Evolutionary conservation across 2,329 filamentous ascomycete species (phyloP).

Genomic region (Clonostachys solani): DNA sequence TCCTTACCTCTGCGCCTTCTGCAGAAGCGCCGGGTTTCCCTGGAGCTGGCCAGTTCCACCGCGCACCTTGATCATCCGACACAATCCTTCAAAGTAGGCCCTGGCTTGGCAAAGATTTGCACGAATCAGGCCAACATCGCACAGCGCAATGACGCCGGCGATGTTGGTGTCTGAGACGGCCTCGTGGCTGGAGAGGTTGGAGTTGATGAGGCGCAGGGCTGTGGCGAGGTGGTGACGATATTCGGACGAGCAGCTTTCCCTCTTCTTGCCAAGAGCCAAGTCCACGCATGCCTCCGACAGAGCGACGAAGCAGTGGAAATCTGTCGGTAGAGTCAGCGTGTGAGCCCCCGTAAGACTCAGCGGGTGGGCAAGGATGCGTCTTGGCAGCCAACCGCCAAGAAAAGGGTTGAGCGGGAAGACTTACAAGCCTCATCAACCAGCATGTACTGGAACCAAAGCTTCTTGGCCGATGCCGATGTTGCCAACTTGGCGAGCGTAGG

Average conservation of each 20-base stretch:
- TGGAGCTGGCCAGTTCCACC: slow-evolving; percentile 17
- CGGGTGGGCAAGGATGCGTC: neutral
- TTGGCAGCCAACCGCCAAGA: neutral
- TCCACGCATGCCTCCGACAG: slow-evolving; percentile 3
- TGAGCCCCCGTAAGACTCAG: neutral
- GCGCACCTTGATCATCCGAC: slow-evolving; percentile 18
- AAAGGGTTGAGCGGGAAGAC: slow-evolving; percentile 1
- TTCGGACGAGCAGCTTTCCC: slow-evolving; percentile 4
- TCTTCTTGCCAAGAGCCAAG: neutral
- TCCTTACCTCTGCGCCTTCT: slow-evolving; percentile 5
- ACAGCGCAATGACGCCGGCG: slow-evolving; percentile 15
- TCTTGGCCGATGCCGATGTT: neutral
- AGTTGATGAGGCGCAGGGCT: slow-evolving; percentile 18
- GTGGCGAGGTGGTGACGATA: slow-evolving; percentile 14
- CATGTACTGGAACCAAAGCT: slow-evolving; percentile 15
- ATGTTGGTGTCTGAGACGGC: slow-evolving; percentile 18
- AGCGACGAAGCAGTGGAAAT: slow-evolving; percentile 20
- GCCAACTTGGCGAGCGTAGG: too few relatives aligned
- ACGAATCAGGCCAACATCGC: slow-evolving; percentile 15
- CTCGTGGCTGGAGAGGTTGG: slow-evolving; percentile 13
- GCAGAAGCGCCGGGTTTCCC: slow-evolving; percentile 1
- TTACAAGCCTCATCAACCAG: slow-evolving; percentile 23
- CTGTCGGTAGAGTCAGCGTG: slow-evolving; percentile 3
- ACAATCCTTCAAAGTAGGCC: slow-evolving; percentile 20
- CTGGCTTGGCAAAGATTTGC: slow-evolving; percentile 11